phyloP scores from a whole-genome alignment of 2,329 filamentous ascomycete species.

The Fusarium albosuccineum region DNA sequence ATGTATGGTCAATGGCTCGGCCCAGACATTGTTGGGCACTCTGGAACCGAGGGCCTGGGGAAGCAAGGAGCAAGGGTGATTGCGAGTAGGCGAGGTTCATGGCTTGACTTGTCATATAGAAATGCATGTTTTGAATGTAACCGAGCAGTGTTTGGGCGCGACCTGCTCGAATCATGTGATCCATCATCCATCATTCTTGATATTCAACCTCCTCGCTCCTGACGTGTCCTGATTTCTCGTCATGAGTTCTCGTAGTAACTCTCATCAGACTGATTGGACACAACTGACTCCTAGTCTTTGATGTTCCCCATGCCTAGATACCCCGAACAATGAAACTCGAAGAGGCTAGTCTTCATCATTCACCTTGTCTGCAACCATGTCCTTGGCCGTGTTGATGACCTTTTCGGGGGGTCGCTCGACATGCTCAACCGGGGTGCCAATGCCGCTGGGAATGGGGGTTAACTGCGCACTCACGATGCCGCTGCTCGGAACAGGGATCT shows the following conservation, averaged over 20 bases:
- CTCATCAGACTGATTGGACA: not conserved
- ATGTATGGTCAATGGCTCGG: slow-evolving; percentile 1
- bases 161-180: slow-evolving; percentile 33
- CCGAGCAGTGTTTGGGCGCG: slow-evolving; percentile 15
- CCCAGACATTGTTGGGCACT: not conserved
- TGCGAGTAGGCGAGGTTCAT: not conserved
- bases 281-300: slow-evolving; percentile 1
- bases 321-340: not conserved
- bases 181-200: slow-evolving; percentile 35
- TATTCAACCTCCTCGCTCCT: slow-evolving; percentile 29
- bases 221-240: slow-evolving; percentile 4
- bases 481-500: slow-evolving; percentile 75
- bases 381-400: slow-evolving; percentile 63
- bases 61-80: slow-evolving; percentile 5
- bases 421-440: slow-evolving; percentile 61
- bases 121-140: slow-evolving; percentile 24
- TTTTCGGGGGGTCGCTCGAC: slow-evolving; percentile 61
- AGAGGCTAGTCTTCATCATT: slow-evolving; percentile 63
- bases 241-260: slow-evolving; percentile 4
- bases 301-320: slow-evolving; percentile 7
- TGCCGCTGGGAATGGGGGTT: slow-evolving; percentile 62
- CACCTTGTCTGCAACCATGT: slow-evolving; percentile 65
- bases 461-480: slow-evolving; percentile 52
- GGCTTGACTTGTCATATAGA: slow-evolving; percentile 32
- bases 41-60: slow-evolving; percentile 13